Evolutionary conservation across 208 protist species (phyloP), one percentile per base, ranked within the genome.

Genomic region (Borovskyia barvae): DNA sequence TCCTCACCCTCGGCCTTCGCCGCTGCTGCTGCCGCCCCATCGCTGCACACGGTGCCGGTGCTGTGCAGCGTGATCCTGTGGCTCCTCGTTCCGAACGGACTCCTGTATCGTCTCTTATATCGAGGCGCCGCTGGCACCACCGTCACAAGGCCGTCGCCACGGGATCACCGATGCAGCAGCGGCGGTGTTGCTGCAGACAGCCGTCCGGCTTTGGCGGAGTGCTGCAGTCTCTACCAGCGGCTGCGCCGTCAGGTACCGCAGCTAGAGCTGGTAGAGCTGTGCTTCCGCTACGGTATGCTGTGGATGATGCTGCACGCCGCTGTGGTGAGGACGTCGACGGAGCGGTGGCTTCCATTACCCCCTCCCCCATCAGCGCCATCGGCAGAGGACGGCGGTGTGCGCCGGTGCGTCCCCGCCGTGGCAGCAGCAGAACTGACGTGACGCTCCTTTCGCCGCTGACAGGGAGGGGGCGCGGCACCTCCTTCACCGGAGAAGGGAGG

Each of bases 21-120:
- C 33, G 33, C 33, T 8, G 33, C 33, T 39, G 33, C 33, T 15
- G 33, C 33, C 33, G 33, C 36, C 24, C 12, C 51, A 24, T 25
- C 35, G 2, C 7, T 24, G 32, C 65, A 63, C 42, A 41, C 55
- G 19, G 50, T 74, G 14, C 55, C 67, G 1, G 17, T 46, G 5
- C 43, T 74, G 1, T 65, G 59, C 40, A 28, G 52, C 11, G 3
- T 75, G 22, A 19, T 75, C 1, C 46, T 75, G 17, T 75, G 68
- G 68, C 29, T 75, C 20, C 51, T 75, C 26, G 9, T 63, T 0
- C 68, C 68, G 1, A 75, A 75, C 32, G 68, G 68, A 0, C 19
- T 68, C 11, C 30, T 75, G 11, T 41, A 32, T 15, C 52, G 67
- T 15, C n/a, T n/a, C 28, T 57, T 24, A 26, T 62, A 2, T 47